These are phyloP conservation scores for Elsinoe perseae DNA, from an alignment of 2,329 filamentous ascomycete species.

Conservation along the genomic window DNA sequence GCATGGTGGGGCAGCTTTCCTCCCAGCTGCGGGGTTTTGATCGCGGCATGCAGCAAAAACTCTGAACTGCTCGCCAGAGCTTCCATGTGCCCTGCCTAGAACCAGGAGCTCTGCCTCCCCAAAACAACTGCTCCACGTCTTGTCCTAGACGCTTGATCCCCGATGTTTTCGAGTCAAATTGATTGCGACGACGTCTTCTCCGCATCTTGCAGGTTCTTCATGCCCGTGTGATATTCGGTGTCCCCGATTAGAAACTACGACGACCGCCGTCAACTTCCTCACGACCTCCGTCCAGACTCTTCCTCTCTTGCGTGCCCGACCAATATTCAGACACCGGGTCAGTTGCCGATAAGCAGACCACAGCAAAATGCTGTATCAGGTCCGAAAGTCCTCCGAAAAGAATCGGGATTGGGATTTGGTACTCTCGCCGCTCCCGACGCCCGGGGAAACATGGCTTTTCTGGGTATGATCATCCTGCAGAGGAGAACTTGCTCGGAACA, in stretches of 20 bases:
- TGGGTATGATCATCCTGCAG: slow-evolving; percentile 1
- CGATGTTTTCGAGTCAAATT: slow-evolving; percentile 6
- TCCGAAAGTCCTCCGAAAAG: slow-evolving; percentile 3
- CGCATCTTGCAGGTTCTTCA: background rate
- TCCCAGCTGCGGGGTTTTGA: slow-evolving; percentile 1
- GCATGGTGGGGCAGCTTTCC: slow-evolving; percentile 9
- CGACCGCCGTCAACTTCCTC: background rate
- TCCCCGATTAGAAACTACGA: background rate
- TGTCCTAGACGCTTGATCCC: slow-evolving; percentile 1
- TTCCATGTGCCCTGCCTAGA: too few species aligned
- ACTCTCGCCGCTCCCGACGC: background rate
- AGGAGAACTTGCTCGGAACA: background rate
- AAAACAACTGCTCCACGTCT: background rate
- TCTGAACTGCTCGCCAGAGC: too few species aligned
- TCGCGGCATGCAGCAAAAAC: background rate
- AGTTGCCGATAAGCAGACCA: background rate
- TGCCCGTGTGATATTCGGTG: background rate
- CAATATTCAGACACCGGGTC: background rate
- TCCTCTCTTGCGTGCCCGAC: background rate
- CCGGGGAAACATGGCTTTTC: slow-evolving; percentile 11
- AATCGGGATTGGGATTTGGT: background rate
- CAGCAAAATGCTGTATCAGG: background rate
- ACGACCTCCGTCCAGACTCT: background rate
- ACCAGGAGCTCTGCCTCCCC: too few species aligned
- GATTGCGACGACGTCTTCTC: slow-evolving; percentile 9